Evolutionary conservation across 1,284 basidiomycete genomes (phyloP), one percentile per base, ranked within the genome.

Genomic region (Porphyrellus sp.): DNA sequence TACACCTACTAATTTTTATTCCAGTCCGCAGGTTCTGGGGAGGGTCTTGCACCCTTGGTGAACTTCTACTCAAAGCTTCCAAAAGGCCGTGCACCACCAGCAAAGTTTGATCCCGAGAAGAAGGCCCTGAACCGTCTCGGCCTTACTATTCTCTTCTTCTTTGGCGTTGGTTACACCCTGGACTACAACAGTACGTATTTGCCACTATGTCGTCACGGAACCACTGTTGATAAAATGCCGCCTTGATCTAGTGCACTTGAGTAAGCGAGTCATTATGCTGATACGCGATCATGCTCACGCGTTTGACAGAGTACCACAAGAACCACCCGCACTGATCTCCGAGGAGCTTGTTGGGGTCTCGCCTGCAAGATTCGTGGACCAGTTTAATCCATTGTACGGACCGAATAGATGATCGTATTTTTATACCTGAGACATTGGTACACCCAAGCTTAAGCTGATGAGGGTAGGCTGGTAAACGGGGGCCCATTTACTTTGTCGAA

Each of bases 61-160:
- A 83, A 89, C 67, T 97, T 97, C 75, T 98, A 98, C 81, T 93
- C 91, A 61, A 91, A 90, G 71, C 81, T 98, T 45, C 94, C 93
- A 61, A 90, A 90, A 67, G 87, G 87, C 40, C 72, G 81, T 46
- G 82, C 85, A 46, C 77, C 89, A n/a, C 70, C 80, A 45, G 74
- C 81, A 12, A 76, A 81, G 44, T 72, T 78, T 53, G 89, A 89
- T 24, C 74, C 95, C 68, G 91, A 92, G 71, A 84, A 86, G 74
- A 96, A 93, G 72, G 93, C 93, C 83, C 79, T 46, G 89, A 86
- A 45, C 78, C 77, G 56, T 91, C 90, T 51, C 50, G 81, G 91
- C 51, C 81, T 77, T 49, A 75, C 85, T 59, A 87, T 97, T 64
- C 75, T 85, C 58, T 82, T 80, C 52, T 74, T 96, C 59, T 91